Evolutionary conservation across 129 eudicot genomes (phyloP).

Genomic region (Solidago caesia): DNA sequence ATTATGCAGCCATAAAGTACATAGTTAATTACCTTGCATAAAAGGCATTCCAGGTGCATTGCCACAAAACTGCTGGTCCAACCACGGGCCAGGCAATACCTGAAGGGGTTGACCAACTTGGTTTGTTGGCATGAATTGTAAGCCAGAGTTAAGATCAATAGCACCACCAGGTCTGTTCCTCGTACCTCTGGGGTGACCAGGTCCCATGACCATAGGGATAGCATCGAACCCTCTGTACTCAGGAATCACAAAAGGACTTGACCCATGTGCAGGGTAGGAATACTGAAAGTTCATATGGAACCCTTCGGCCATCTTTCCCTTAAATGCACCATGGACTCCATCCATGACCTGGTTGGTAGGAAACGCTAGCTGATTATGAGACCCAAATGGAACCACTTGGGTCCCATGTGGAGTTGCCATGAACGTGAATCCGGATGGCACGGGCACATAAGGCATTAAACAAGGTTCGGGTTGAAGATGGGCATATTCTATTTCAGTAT

Average conservation of each 20-base stretch:
- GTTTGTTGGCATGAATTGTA: conserved; percentile 47
- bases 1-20: neutral
- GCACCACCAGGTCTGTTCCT: conserved; percentile 42
- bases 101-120: conserved; percentile 50
- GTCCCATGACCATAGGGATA: conserved; percentile 43
- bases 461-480: conserved; percentile 61
- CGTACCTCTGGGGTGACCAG: conserved; percentile 40
- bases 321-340: conserved; percentile 43
- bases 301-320: conserved; percentile 68
- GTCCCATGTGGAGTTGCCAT: conserved; percentile 48
- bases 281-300: conserved; percentile 41
- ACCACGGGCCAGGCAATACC: conserved; percentile 58
- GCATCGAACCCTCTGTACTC: conserved; percentile 43
- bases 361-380: conserved; percentile 47
- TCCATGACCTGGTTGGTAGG: conserved; percentile 50
- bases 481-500: conserved; percentile 49
- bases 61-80: conserved; percentile 47
- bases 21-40: conserved; percentile 43
- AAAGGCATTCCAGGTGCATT: conserved; percentile 49
- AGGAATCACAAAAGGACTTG: conserved; percentile 53
- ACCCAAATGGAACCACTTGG: conserved; percentile 47
- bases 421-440: conserved; percentile 31
- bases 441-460: conserved; percentile 33
- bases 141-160: conserved; percentile 33
- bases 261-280: conserved; percentile 46